Percentiles rank a stretch among this genome's conserved stretches.
Evolutionary conservation across 176 grass and related monocot genomes (phyloP).

Genomic region (Zizania latifolia): DNA sequence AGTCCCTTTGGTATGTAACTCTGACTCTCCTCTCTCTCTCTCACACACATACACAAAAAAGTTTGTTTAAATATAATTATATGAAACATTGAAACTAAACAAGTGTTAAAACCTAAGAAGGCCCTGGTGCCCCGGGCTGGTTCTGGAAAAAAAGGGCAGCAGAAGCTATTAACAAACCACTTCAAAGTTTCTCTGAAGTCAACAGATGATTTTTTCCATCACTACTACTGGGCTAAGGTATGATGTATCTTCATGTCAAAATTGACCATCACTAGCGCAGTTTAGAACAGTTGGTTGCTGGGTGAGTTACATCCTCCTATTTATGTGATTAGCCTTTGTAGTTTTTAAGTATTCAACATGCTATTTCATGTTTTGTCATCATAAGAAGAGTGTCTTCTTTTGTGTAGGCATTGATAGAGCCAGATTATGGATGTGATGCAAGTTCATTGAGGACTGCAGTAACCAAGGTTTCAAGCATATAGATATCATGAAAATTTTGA

Average conservation of each 20-base stretch:
- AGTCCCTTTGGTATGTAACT: slow-evolving; percentile 54
- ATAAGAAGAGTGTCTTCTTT: background rate
- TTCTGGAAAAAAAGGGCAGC: slow-evolving; percentile 41
- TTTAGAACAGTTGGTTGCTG: slow-evolving; percentile 66
- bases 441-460: slow-evolving; percentile 63
- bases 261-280: slow-evolving; percentile 58
- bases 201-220: slow-evolving; percentile 50
- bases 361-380: background rate
- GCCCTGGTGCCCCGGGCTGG: slow-evolving; percentile 40
- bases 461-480: slow-evolving; percentile 49
- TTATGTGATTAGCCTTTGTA: background rate
- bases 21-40: background rate
- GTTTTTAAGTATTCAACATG: background rate
- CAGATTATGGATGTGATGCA: slow-evolving; percentile 86
- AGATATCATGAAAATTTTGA: background rate
- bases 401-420: slow-evolving; percentile 75
- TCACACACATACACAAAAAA: background rate
- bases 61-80: background rate
- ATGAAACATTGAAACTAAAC: slow-evolving; percentile 5
- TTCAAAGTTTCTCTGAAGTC: slow-evolving; percentile 54
- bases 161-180: slow-evolving; percentile 50
- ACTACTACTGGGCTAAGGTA: too few relatives aligned
- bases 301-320: slow-evolving; percentile 47
- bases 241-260: too few relatives aligned
- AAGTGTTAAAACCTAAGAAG: slow-evolving; percentile 39